These are phyloP conservation scores for Colletotrichum camelliae DNA, from an alignment of 2,329 filamentous ascomycete species.

Conservation along the genomic window DNA sequence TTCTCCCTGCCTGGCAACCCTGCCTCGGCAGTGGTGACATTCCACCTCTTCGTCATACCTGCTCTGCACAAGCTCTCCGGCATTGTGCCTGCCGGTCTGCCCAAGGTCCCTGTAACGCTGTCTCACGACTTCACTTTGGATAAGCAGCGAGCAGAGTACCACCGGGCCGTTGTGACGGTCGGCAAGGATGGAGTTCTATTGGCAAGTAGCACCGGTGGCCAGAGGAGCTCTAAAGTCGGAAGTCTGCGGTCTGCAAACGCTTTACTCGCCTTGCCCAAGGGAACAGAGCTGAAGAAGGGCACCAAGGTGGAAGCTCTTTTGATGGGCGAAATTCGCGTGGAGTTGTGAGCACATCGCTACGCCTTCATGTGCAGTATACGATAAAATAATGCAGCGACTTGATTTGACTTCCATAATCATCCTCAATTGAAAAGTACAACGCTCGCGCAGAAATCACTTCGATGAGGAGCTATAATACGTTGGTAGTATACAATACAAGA, in stretches of 20 bases:
- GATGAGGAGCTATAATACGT: slow-evolving; percentile 21
- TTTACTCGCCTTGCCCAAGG: slow-evolving; percentile 75
- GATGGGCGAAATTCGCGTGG: slow-evolving; percentile 61
- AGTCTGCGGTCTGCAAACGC: slow-evolving; percentile 91
- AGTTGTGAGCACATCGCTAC: background rate
- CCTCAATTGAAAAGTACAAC: background rate
- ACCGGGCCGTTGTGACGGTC: slow-evolving; percentile 77
- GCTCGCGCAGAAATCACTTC: slow-evolving; percentile 10
- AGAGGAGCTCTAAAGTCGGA: slow-evolving; percentile 88
- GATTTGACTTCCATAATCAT: background rate
- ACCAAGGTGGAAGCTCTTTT: slow-evolving; percentile 77
- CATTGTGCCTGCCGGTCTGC: slow-evolving; percentile 69
- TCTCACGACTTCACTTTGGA: slow-evolving; percentile 79
- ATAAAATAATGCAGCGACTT: background rate
- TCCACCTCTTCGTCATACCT: slow-evolving; percentile 92
- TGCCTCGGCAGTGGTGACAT: slow-evolving; percentile 89
- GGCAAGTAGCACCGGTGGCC: slow-evolving; percentile 85
- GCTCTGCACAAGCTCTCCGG: slow-evolving; percentile 81
- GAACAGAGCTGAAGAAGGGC: slow-evolving; percentile 71
- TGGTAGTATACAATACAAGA: slow-evolving; percentile 24
- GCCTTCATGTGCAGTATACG: background rate
- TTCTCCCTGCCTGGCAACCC: slow-evolving; percentile 96
- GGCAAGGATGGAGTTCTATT: slow-evolving; percentile 70
- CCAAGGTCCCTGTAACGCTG: slow-evolving; percentile 73
- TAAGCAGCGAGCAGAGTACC: slow-evolving; percentile 82